Conservation (phyloP, 306 rosid genomes). For the Quercus parvula region DNA sequence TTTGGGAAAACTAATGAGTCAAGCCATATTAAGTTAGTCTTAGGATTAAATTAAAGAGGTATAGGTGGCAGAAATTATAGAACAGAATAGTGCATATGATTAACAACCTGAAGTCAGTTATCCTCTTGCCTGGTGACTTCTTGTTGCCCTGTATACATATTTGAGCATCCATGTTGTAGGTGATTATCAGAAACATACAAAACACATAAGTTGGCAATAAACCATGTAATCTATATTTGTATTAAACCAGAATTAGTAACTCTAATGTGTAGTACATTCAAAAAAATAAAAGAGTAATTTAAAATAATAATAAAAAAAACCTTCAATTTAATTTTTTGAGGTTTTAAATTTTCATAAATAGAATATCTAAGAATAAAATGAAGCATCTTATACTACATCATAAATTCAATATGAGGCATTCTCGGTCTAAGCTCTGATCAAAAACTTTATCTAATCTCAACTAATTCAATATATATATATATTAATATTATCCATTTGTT, state of each 20-base stretch:
- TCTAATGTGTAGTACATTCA: background rate
- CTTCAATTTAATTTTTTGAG: background rate
- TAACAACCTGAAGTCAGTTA: conserved; percentile 66
- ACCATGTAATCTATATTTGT: background rate
- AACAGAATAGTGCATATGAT: conserved; percentile 15
- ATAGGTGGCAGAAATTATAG: conserved; percentile 5
- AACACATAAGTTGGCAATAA: background rate
- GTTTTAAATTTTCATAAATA: background rate
- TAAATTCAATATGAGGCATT: background rate
- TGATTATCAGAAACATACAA: conserved; percentile 40
- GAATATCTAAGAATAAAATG: background rate
- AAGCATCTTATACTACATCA: background rate
- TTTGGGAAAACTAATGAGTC: conserved; percentile 54
- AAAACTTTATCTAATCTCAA: background rate
- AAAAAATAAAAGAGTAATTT: background rate
- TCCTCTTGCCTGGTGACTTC: conserved; percentile 60
- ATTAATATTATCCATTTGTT: too few relatives aligned
- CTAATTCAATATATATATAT: too few relatives aligned
- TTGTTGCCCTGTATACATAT: conserved; percentile 53
- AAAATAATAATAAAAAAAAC: background rate
- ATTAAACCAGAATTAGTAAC: too few relatives aligned
- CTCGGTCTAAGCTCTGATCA: background rate
- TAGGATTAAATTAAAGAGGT: background rate
- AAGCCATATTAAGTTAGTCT: conserved; percentile 15
- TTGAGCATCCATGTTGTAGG: conserved; percentile 48